Base-by-base conservation (phyloP, 345 rosid species). In the Odontarrhena argentea region DNA sequence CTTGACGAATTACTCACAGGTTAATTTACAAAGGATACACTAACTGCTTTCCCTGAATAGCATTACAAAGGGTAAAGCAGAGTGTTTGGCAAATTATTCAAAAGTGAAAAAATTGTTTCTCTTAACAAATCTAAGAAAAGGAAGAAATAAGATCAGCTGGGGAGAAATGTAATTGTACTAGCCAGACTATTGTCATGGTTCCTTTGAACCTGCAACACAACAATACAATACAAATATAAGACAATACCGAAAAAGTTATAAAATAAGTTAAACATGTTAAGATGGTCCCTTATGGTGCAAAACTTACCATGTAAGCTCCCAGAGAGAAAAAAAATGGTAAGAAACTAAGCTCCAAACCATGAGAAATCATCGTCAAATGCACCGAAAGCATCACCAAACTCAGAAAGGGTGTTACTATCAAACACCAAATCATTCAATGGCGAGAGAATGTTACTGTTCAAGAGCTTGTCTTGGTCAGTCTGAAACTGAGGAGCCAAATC, bases 371-470 rank as follows among this genome's bases (percentile, higher is more conserved):
- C 81, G 22, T 75, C 77, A 28, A 81, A 80, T 36, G 60, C 43
- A 56, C 63, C 66, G 28, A 49, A 48, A 3, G 80, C 69, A 30
- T 79, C 83, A 18, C 22, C 22, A 34, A 75, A 68, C 63, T 74
- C 62, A 83, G 53, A 52, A 68, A 72, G 70, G 59, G 75, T 36
- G 67, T 58, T 84, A 34, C 73, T 81, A 74, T 77, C 86, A 48
- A 82, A 71, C 14, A 89, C 8, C 64, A 82, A 69, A 77, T 69
- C 78, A 36, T 65, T 58, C 24, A 82, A 76, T 1, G 96, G 87
- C 59, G 91, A 83, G 15, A 75, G 81, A 54, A 87, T 81, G 60
- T 69, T 77, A 81, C 65, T 79, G 75, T 80, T 89, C 74, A 84
- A 76, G 51, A 77, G 78, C 55, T 80, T 77, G 3, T 85, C 87